Base-by-base conservation (phyloP, 176 grass and related monocot species). In the Avena eriantha region DNA sequence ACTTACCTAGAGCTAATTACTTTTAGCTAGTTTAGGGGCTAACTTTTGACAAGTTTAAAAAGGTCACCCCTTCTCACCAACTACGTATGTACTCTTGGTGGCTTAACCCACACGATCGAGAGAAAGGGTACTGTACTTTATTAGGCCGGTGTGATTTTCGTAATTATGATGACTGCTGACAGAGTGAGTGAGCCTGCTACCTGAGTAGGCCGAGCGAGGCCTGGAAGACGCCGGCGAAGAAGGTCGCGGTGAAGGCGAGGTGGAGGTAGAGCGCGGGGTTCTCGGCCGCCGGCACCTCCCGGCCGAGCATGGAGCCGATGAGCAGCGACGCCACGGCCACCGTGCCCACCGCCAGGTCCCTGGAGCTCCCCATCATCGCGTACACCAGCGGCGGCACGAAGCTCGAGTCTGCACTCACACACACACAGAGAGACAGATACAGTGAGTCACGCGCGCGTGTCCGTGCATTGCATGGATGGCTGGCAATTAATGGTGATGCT, bases 371-470 rank as follows among this genome's bases (percentile, higher is more conserved):
- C 93, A 98, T 95, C 90, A 98, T 92, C 16, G 96, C 92, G 70
- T 98, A 98, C 86, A 98, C 96, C 86, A 98, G 80, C 89, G 96
- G 96, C 61, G 96, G 96, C 70, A 98, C 93, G 57, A 98, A 98
- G 92, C 96, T 98, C 34, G 96, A 98, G 91, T 98, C 96, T 98
- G n/a, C 53, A 61, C 4, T 3, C 17, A 16, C 7, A 61, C 39
- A 7, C 16, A 55, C 11, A 53, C 36, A 39, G 36, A 79, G 3
- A 79, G 0, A 9, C 5, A 53, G 13, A 78, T 18, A 35, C 31
- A 67, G 26, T 68, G 67, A 69, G 66, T 8, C 31, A 21, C 4
- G 68, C 68, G n/a, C 15, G 55, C 39, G 39, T 5, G 39, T 41
- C n/a, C n/a, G n/a, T n/a, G n/a, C n/a, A n/a, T n/a, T n/a, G n/a